Conservation (phyloP, 768 basidiomycete species). For the Termitomyces titanicus region DNA sequence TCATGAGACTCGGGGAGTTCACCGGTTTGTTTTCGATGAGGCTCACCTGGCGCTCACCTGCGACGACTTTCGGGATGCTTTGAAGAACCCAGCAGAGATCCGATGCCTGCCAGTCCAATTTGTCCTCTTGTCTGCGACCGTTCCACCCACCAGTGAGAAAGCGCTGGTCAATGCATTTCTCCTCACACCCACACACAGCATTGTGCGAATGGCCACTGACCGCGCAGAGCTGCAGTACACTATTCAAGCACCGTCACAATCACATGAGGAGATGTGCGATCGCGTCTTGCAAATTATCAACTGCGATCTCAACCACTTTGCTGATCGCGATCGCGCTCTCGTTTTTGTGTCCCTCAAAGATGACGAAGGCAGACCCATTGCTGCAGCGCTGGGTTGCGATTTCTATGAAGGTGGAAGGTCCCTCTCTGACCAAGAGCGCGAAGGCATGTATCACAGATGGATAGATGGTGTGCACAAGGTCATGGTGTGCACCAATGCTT, state of each 20-base stretch:
- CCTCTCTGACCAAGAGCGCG: not conserved
- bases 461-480: not conserved
- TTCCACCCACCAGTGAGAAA: not conserved
- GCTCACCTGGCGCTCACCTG: not conserved
- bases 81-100: not conserved
- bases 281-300: not conserved
- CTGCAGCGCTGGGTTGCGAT: not conserved
- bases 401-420: not conserved
- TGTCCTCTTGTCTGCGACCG: not conserved
- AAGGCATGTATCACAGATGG: not conserved
- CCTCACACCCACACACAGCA: not conserved
- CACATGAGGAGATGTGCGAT: not conserved
- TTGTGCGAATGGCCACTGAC: not conserved
- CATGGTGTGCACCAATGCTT: conserved; percentile 1
- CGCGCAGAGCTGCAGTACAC: not conserved
- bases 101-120: not conserved
- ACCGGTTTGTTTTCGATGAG: not conserved
- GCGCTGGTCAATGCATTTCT: not conserved
- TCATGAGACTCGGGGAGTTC: not conserved
- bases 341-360: not conserved
- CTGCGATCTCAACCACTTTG: no score
- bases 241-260: not conserved
- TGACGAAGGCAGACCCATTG: not conserved
- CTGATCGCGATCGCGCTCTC: not conserved
- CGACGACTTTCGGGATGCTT: not conserved